Evolutionary conservation across 495 filamentous ascomycete species (phyloP), one percentile per base, ranked within the genome.

Genomic region (Delitschia confertaspora): DNA sequence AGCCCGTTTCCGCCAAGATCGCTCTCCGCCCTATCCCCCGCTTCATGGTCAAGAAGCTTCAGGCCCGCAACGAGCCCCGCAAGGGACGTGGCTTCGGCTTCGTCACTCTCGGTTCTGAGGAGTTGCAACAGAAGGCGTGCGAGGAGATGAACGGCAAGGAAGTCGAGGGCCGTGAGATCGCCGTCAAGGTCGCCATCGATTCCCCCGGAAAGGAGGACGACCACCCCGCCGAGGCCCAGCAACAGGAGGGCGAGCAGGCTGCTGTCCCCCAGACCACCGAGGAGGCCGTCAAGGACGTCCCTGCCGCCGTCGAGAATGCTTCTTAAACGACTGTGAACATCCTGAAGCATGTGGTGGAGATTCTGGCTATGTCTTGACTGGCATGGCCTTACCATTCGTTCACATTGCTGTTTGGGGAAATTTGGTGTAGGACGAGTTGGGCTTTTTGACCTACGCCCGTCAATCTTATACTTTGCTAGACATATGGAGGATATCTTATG

Each of bases 21-120:
- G 91, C 91, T 49, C 84, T 98, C 51, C 88, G 91, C 33, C 91
- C 91, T 27, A 98, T 98, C 57, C 93, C 93, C 38, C 89, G 88
- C 53, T 98, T 95, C 78, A 98, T 98, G 91, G 88, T 98, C 69
- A 93, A 93, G 78, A 98, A 96, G 74, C 86, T 98, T 41, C 89
- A 93, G 69, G 85, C 85, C 52, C 89, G 91, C 57, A 88, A 88
- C 53, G 91, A 98, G 72, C 83, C 89, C 49, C 93, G 91, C 74
- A 98, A 98, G 82, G 93, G 93, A 39, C 91, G 91, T 69, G 91
- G 91, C 36, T 98, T 98, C 65, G 91, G 91, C 37, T 98, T 98
- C 65, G 93, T 98, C 46, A 96, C 86, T 50, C 78, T 96, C 29
- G 82, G 79, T 36, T 93, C 88, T 6, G 89, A 98, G 71, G 88